phyloP scores from a whole-genome alignment of 2,329 filamentous ascomycete species.

The Ceratocystis destructans region DNA sequence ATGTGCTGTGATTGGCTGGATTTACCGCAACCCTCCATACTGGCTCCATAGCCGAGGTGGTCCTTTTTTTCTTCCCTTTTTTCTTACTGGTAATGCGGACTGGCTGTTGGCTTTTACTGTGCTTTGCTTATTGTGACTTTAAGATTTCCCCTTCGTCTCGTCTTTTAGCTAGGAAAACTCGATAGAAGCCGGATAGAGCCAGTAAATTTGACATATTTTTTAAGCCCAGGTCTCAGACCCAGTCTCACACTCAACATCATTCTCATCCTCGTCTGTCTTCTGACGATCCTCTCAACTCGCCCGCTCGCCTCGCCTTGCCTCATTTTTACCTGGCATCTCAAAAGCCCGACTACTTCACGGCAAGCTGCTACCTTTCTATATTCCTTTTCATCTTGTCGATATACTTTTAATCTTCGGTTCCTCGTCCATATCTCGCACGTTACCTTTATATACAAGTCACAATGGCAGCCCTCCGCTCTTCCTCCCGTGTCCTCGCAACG shows the following conservation, averaged over 20 bases:
- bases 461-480: conserved; percentile 50
- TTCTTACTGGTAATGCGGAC: conserved; percentile 2
- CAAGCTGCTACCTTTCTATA: background rate
- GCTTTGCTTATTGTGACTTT: background rate
- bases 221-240: conserved; percentile 8
- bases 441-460: conserved; percentile 22
- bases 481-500: conserved; percentile 39
- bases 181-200: background rate
- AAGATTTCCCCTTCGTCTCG: background rate
- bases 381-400: background rate
- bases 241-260: background rate
- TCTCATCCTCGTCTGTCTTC: background rate
- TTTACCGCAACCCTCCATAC: conserved; percentile 1
- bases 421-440: background rate
- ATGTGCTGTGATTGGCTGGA: conserved; percentile 15
- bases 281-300: conserved; percentile 1
- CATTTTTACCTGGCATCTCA: background rate
- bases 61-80: conserved; percentile 4
- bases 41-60: conserved; percentile 19
- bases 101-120: background rate
- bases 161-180: background rate
- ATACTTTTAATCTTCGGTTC: background rate
- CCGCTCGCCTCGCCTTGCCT: background rate
- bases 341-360: background rate
- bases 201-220: background rate